phyloP scores from a whole-genome alignment of 108 stramenopile genomes.

The Cyclotella baltica region DNA sequence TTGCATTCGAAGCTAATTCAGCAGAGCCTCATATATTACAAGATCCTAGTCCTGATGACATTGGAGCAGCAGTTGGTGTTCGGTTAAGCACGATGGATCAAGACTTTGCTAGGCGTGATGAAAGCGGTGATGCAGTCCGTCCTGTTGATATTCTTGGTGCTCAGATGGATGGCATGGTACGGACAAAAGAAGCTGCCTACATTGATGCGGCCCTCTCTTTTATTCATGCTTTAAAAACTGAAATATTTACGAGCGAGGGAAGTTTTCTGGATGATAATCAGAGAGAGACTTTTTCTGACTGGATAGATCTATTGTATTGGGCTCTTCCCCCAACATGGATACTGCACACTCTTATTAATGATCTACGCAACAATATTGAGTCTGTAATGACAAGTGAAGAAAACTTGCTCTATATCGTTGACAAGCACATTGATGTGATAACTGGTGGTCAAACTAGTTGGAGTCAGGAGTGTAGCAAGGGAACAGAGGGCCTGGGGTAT shows the following conservation, averaged over 20 bases:
- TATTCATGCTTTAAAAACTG: slow-evolving; percentile 64
- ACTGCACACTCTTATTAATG: slow-evolving; percentile 59
- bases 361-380: slow-evolving; percentile 55
- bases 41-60: slow-evolving; percentile 29
- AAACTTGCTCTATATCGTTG: slow-evolving; percentile 42
- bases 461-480: slow-evolving; percentile 48
- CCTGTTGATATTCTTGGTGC: slow-evolving; percentile 58
- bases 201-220: slow-evolving; percentile 78
- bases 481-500: slow-evolving; percentile 45
- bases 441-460: slow-evolving; percentile 32
- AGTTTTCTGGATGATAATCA: slow-evolving; percentile 31
- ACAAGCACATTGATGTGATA: slow-evolving; percentile 52
- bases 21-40: slow-evolving; percentile 37
- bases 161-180: slow-evolving; percentile 48
- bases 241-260: slow-evolving; percentile 33
- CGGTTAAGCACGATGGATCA: slow-evolving; percentile 21
- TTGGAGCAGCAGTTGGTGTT: slow-evolving; percentile 28
- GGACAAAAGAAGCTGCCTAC: slow-evolving; percentile 55
- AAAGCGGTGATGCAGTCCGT: slow-evolving; percentile 30
- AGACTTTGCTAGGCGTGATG: slow-evolving; percentile 9
- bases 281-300: slow-evolving; percentile 50
- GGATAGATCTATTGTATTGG: slow-evolving; percentile 64
- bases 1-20: slow-evolving; percentile 56
- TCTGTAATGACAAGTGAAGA: slow-evolving; percentile 43
- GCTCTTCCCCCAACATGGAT: slow-evolving; percentile 62